phyloP scores from a whole-genome alignment of 1,284 basidiomycete species.

The Ganoderma sp. region DNA sequence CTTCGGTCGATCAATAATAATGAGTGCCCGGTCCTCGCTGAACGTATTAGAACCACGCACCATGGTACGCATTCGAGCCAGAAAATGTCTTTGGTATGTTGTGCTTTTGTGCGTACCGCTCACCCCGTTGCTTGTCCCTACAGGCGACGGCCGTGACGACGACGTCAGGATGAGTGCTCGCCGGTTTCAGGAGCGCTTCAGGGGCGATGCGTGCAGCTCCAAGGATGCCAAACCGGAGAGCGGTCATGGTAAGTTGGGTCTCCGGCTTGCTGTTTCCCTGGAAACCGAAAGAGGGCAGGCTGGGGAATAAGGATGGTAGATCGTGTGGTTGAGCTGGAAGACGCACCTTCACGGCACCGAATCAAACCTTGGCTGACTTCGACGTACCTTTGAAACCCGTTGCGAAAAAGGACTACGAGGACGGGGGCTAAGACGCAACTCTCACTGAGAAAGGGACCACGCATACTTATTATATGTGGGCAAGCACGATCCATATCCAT shows the following conservation, averaged over 20 bases:
- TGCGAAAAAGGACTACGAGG: neutral
- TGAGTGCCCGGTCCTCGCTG: neutral
- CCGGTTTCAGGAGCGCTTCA: slow-evolving; percentile 58
- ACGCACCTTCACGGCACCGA: neutral
- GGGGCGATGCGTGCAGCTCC: slow-evolving; percentile 74
- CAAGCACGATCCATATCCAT: neutral
- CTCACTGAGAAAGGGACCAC: neutral
- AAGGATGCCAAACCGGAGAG: slow-evolving; percentile 63
- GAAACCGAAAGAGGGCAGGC: neutral
- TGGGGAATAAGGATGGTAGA: neutral
- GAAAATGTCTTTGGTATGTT: slow-evolving; percentile 61
- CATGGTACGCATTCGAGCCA: slow-evolving; percentile 58
- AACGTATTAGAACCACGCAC: slow-evolving; percentile 38
- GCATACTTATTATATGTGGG: neutral
- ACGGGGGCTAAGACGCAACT: neutral
- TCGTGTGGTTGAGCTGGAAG: neutral
- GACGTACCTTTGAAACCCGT: neutral
- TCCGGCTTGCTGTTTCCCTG: neutral
- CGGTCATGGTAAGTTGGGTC: neutral
- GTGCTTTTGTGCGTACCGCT: slow-evolving; percentile 61
- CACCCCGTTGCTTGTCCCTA: slow-evolving; percentile 56
- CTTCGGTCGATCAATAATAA: slow-evolving; percentile 38
- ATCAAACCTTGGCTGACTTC: neutral
- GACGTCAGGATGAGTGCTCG: slow-evolving; percentile 62
- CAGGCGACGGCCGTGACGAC: slow-evolving; percentile 68